Evolutionary conservation across 148 eudicot species (phyloP), one percentile per base, ranked within the genome.

Genomic region (Dianthus caryophyllus): DNA sequence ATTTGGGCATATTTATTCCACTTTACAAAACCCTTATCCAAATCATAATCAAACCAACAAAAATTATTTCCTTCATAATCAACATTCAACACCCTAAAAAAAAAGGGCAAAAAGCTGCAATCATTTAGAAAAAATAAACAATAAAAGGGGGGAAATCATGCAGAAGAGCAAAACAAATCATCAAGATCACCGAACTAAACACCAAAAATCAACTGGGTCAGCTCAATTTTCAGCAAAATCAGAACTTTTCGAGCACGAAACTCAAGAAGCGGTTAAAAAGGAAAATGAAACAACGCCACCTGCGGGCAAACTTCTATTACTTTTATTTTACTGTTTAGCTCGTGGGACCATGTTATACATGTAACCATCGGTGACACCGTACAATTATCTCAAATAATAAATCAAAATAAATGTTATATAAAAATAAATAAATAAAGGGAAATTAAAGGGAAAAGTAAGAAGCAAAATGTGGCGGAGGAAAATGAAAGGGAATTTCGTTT

Each of bases 141-240:
- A 6, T 3, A 55, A 55, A 55, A 55, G 15, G 4, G 0, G 41
- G 38, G 38, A 2, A n/a, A 58, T 46, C 29, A 49, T 49, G 29
- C 61, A 53, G 16, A 66, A 33, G 38, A 33, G 38, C 3, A 33
- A 33, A 33, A 33, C 3, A 64, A 44, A 1, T 16, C 55, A 33
- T 6, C 41, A 33, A 64, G 26, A 1, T 16, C 55, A 64, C 2
- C 41, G 21, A 36, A n/a, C n/a, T 33, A 33, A 33, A 33, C 38
- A 33, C 9, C 10, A 15, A 16, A 9, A 54, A n/a, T 25, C 24
- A 41, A 26, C 2, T 25, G 71, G 52, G 62, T 56, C 33, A 68
- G 27, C 64, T 41, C 52, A 27, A 57, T 25, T 27, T 27, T 14
- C 21, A 15, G 25, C 52, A 68, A 56, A 26, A 68, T 57, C 41